These are phyloP conservation scores for Stereum hirsutum DNA, from an alignment of 1,284 basidiomycete genomes.

Conservation along the genomic window DNA sequence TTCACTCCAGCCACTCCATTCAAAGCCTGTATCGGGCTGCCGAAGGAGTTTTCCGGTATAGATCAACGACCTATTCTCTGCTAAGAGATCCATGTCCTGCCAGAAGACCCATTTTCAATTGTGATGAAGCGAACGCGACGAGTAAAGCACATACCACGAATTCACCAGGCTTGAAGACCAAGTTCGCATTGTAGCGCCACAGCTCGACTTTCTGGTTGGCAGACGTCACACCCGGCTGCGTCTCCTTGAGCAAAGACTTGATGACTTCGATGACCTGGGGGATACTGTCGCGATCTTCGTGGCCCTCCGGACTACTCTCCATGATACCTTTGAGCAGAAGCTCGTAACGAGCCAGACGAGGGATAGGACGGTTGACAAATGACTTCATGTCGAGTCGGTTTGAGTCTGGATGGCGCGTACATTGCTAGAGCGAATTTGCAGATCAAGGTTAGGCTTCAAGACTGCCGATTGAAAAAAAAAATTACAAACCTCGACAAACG, in stretches of 20 bases:
- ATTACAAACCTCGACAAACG: constrained; percentile 71
- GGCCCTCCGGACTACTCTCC: constrained; percentile 59
- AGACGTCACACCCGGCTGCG: constrained; percentile 74
- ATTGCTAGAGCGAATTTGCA: constrained; percentile 35
- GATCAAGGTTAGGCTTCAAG: neutral
- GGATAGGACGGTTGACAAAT: constrained; percentile 85
- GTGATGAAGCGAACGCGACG: neutral
- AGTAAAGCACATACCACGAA: constrained; percentile 47
- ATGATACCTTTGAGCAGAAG: constrained; percentile 77
- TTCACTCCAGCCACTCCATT: constrained; percentile 79
- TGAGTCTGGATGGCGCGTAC: constrained; percentile 65
- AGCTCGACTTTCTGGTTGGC: constrained; percentile 83
- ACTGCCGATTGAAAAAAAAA: constrained; percentile 1
- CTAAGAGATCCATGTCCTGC: constrained; percentile 81
- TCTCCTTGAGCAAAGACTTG: constrained; percentile 76
- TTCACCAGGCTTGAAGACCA: constrained; percentile 75
- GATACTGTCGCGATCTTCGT: constrained; percentile 75
- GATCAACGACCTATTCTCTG: constrained; percentile 77
- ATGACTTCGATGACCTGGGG: constrained; percentile 82
- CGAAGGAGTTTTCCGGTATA: constrained; percentile 75
- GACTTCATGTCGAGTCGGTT: constrained; percentile 79
- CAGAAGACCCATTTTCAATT: neutral
- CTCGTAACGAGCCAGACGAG: constrained; percentile 83
- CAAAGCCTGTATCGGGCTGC: constrained; percentile 79
- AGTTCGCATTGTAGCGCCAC: constrained; percentile 75